Base-by-base conservation (phyloP, 192 early-diverging fungal species). In the Gonapodya prolifera region DNA sequence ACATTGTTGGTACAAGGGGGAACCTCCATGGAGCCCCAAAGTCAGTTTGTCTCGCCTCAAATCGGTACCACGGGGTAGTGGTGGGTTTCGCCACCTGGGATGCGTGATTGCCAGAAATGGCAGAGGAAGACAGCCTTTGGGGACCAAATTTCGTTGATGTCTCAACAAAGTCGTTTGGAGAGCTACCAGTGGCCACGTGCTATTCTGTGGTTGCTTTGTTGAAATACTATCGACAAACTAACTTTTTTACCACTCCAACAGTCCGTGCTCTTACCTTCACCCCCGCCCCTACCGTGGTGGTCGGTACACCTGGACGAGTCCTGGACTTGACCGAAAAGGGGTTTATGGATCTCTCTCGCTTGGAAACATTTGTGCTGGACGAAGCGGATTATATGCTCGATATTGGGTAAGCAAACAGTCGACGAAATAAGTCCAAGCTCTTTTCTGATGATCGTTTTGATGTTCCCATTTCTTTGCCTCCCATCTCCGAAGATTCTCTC, bases 371-470 rank as follows among this genome's bases (percentile, higher is more conserved):
- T 69, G 35, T 69, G 30, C 30, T 87, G 69, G 93, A 94, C 80
- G 93, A 94, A 80, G 92, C 92, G 23, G 93, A 94, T 84, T 89
- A 93, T 76, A 94, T 94, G 93, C 80, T 91, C 16, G 77, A 78
- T 61, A 78, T 78, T 34, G 77, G 77, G 18, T 77, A 32, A 32
- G 75, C 32, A n/a, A n/a, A n/a, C n/a, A n/a, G n/a, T n/a, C n/a
- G n/a, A n/a, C n/a, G n/a, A n/a, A n/a, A n/a, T n/a, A n/a, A n/a
- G n/a, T n/a, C n/a, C n/a, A n/a, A n/a, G n/a, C n/a, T n/a, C n/a
- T n/a, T n/a, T n/a, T n/a, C n/a, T n/a, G n/a, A n/a, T n/a, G n/a
- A n/a, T n/a, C n/a, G n/a, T n/a, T n/a, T n/a, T n/a, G n/a, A n/a
- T n/a, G n/a, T n/a, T n/a, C n/a, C n/a, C n/a, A n/a, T n/a, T n/a